Evolutionary conservation across 139 green algal species (phyloP).

Genomic region (Chlamydomonas eustigma): DNA sequence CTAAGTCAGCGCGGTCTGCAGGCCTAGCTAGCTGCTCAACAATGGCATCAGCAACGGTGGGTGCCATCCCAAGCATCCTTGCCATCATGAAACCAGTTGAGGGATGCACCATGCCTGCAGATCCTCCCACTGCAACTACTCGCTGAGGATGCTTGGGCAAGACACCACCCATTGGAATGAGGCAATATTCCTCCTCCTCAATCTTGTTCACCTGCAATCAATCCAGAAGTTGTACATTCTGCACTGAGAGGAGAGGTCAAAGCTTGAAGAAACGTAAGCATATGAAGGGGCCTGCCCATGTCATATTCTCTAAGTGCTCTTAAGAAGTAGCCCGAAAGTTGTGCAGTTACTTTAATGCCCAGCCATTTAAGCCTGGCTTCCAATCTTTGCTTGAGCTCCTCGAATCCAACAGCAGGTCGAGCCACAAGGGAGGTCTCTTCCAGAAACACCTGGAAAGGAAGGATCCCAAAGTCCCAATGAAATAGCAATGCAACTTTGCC

Average conservation of each 20-base stretch:
- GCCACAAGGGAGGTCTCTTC: constrained; percentile 96
- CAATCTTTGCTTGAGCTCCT: constrained; percentile 87
- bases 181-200: constrained; percentile 96
- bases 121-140: constrained; percentile 92
- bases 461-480: too few species aligned
- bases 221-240: neutral
- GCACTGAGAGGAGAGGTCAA: neutral
- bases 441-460: constrained; percentile 77
- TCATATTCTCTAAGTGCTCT: too few species aligned
- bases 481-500: too few species aligned
- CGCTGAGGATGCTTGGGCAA: constrained; percentile 90
- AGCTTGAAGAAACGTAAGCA: neutral
- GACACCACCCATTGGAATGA: constrained; percentile 98
- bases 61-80: constrained; percentile 77
- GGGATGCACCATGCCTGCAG: constrained; percentile 92
- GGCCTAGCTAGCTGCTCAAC: constrained; percentile 38
- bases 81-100: constrained; percentile 95
- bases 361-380: constrained; percentile 72
- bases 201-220: constrained; percentile 65
- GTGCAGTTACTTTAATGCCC: constrained; percentile 66
- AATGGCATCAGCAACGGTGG: constrained; percentile 79
- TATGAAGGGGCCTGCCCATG: neutral
- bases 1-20: neutral
- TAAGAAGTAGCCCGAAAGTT: too few species aligned
- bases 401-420: constrained; percentile 81